These are phyloP conservation scores for Haematococcus lacustris DNA, from an alignment of 139 green algal genomes.

Conservation along the genomic window DNA sequence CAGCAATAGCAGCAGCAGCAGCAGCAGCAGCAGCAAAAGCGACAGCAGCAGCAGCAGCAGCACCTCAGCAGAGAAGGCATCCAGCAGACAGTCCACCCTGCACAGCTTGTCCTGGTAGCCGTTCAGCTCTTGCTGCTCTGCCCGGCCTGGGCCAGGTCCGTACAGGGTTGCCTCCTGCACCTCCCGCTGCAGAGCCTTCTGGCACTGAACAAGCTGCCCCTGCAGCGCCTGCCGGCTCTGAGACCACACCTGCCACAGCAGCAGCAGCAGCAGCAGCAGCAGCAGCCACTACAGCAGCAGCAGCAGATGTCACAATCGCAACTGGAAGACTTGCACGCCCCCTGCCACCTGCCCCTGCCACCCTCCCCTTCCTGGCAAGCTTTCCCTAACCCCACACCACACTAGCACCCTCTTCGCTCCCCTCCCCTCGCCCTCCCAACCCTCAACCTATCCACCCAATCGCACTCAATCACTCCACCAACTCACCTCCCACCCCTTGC, in stretches of 20 bases:
- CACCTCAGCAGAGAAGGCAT: not conserved
- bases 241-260: conserved; percentile 10
- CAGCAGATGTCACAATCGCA: not conserved
- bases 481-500: not conserved
- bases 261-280: not conserved
- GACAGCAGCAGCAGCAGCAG: not conserved
- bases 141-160: not conserved
- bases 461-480: too few species aligned
- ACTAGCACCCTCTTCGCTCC: too few species aligned
- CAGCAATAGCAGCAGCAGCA: not conserved
- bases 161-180: conserved; percentile 17
- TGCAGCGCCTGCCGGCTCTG: conserved; percentile 17
- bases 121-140: not conserved
- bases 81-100: not conserved
- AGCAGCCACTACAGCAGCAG: not conserved
- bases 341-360: too few species aligned
- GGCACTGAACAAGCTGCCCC: conserved; percentile 16
- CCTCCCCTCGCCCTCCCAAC: too few species aligned
- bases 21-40: not conserved
- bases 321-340: too few species aligned
- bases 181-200: conserved; percentile 31
- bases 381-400: too few species aligned
- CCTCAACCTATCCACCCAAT: too few species aligned
- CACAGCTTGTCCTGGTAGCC: not conserved
- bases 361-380: too few species aligned